These are phyloP conservation scores for Magnolia kwangsiensis DNA, from an alignment of 164 flowering plant species.

Conservation along the genomic window DNA sequence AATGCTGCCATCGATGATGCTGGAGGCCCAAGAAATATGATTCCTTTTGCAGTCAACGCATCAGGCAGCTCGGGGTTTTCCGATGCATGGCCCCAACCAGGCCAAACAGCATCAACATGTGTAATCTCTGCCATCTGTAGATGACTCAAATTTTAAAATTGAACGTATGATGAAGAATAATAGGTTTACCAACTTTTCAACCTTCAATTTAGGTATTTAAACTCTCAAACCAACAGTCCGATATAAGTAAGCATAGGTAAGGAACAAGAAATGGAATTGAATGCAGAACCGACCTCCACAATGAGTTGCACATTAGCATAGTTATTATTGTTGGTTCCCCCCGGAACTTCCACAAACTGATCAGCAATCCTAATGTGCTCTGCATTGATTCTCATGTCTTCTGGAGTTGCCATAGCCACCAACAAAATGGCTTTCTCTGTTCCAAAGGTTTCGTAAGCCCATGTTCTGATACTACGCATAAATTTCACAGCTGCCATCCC, in stretches of 20 bases:
- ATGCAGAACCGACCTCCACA: conserved; percentile 65
- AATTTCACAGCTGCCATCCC: conserved; percentile 99
- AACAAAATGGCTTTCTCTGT: conserved; percentile 88
- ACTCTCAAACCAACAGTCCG: background rate
- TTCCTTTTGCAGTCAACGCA: conserved; percentile 76
- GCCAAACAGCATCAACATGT: conserved; percentile 98
- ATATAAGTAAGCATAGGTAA: background rate
- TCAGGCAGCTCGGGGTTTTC: conserved; percentile 99
- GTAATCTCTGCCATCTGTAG: conserved; percentile 92
- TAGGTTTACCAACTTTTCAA: background rate
- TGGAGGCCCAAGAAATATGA: conserved; percentile 98
- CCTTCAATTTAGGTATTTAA: background rate
- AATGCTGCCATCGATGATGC: conserved; percentile 88
- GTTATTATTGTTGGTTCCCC: conserved; percentile 98
- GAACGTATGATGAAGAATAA: conserved; percentile 6
- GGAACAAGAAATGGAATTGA: background rate
- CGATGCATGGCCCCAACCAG: conserved; percentile 99
- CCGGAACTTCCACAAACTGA: conserved; percentile 99
- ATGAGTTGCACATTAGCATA: conserved; percentile 99
- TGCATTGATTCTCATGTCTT: conserved; percentile 98
- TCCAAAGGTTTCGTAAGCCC: conserved; percentile 98
- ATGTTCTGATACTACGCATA: conserved; percentile 88
- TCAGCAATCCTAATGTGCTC: conserved; percentile 99
- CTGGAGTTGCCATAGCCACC: conserved; percentile 99
- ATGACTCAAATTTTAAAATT: conserved; percentile 15